Evolutionary conservation across 768 basidiomycete species (phyloP), one percentile per base, ranked within the genome.

Genomic region (Amyloporia xantha): DNA sequence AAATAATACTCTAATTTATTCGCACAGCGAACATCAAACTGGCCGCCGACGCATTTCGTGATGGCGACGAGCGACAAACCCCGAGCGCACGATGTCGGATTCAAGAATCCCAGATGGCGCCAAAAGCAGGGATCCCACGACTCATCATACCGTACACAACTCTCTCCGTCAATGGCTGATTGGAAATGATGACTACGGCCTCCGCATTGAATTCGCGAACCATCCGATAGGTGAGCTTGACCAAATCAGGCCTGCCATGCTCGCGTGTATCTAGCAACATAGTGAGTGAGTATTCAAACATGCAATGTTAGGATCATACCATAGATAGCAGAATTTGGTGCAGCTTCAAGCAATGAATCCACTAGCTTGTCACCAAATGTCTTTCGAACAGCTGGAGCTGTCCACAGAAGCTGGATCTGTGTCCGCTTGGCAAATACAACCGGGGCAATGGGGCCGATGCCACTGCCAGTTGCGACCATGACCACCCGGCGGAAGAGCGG

Each of bases 301-400:
- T n/a, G n/a, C n/a, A n/a, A n/a, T n/a, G n/a, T n/a, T n/a, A n/a
- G n/a, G n/a, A n/a, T n/a, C 27, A 35, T 49, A 77, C 76, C 75
- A 52, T 78, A 78, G n/a, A 79, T 68, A 11, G 77, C 72, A 5
- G 77, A 77, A 44, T 66, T 70, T 21, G 77, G 77, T 33, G 69
- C 67, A 1, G 74, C 74, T 21, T 66, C 70, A 24, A 77, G 55
- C 42, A 81, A 71, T 10, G 72, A 61, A 55, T 79, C 76, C 2
- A 79, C 78, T 5, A 81, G 65, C 48, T 75, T 68, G 56, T 79
- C 71, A 12, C 79, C 79, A 54, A 79, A 81, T 5, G 78, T 81
- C 61, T 75, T 67, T 13, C 77, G 70, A 33, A 78, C 75, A 52
- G 76, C 72, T 3, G 78, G 78, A 9, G 77, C 72, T 1, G 77